A percentile compares a stretch with the other conserved stretches of the same genome.
Evolutionary conservation across 129 eudicot genomes (phyloP).

Genomic region (Helianthus tuberosus): DNA sequence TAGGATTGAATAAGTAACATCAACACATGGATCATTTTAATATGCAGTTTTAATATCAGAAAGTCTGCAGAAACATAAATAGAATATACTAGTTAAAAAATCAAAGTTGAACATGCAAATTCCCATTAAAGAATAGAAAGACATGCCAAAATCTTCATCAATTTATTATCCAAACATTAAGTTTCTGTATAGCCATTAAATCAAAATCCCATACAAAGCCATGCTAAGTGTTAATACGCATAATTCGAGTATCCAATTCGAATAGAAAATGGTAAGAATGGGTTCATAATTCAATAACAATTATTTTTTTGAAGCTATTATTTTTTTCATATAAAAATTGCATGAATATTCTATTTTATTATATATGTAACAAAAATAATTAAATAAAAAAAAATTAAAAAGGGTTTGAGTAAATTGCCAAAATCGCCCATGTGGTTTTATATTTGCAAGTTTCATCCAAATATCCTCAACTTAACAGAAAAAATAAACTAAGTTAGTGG

Average conservation of each 20-base stretch:
- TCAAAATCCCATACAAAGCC: slow-evolving; percentile 1
- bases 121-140: background rate
- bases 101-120: background rate
- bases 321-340: no score
- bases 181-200: background rate
- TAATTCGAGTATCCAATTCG: background rate
- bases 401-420: no score
- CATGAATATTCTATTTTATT: no score
- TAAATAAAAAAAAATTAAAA: no score
- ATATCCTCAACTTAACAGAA: no score
- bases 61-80: background rate
- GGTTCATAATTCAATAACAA: slow-evolving; percentile 13
- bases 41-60: background rate
- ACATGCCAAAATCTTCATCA: background rate
- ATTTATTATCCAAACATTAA: slow-evolving; percentile 2
- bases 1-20: no score
- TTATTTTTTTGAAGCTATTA: no score
- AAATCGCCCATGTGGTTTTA: no score
- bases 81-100: background rate
- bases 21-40: background rate
- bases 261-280: slow-evolving; percentile 1
- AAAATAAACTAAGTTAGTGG: no score
- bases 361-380: no score
- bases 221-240: background rate
- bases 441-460: no score